Evolutionary conservation across 108 stramenopile genomes (phyloP), one percentile per base, ranked within the genome.

Genomic region (Nitzschia inconspicua): DNA sequence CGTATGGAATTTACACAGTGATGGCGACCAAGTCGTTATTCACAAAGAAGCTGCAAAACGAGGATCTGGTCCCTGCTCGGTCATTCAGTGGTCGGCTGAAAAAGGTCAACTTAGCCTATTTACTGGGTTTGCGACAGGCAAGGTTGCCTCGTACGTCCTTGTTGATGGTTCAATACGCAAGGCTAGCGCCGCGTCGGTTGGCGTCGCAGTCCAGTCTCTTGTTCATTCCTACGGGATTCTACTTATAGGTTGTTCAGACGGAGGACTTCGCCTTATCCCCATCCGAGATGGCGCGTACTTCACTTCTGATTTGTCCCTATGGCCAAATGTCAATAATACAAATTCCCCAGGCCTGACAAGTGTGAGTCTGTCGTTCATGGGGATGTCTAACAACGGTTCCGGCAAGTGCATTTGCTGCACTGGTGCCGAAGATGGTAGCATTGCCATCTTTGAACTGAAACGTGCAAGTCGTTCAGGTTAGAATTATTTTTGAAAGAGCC

Each of bases 381-480:
- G 65, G 18, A 60, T 52, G 14, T 31, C 47, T 2, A 28, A 42
- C 9, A 49, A 64, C 42, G 67, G 62, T 25, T 55, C 49, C 16
- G 69, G 69, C 35, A 63, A 28, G 20, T 79, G 72, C 47, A 60
- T 79, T 47, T 83, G 78, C 55, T 77, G 79, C 34, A 89, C 75
- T 8, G 79, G 70, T 23, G 78, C 70, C 16, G 83, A 72, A 52
- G 92, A 83, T 55, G 76, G 79, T 19, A 82, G 67, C 57, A 73
- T 86, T 24, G 83, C 80, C 3, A 34, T 82, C 14, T 85, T 82
- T 57, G 78, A 82, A 71, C 47, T 85, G 27, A 79, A 80, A 58
- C 41, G 60, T 44, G 70, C 57, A n/a, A n/a, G n/a, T n/a, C n/a
- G n/a, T n/a, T n/a, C n/a, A n/a, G n/a, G n/a, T n/a, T n/a, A n/a